These are phyloP conservation scores for Kalaharituber pfeilii DNA, from an alignment of 2,329 filamentous ascomycete species.

Conservation along the genomic window DNA sequence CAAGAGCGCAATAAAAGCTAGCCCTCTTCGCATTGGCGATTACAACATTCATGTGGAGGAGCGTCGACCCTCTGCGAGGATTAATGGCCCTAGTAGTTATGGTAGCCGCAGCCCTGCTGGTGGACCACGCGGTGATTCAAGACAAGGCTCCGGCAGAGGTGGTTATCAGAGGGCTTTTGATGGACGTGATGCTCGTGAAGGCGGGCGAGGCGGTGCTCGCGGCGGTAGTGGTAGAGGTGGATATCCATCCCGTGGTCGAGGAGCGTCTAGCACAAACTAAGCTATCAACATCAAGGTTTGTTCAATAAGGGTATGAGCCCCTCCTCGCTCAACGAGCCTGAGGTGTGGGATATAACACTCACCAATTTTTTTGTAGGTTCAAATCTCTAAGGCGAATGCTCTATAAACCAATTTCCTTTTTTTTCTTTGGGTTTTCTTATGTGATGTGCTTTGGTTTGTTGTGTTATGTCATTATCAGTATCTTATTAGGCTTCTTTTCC, in stretches of 20 bases:
- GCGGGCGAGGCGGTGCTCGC: conserved; percentile 10
- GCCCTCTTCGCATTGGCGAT: conserved; percentile 68
- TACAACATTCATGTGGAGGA: conserved; percentile 78
- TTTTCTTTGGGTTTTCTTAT: conserved; percentile 17
- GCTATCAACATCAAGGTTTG: no score
- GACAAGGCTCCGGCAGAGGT: conserved; percentile 16
- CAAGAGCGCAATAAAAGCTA: conserved; percentile 62
- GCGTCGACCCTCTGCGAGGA: conserved; percentile 34
- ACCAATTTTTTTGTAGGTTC: no score
- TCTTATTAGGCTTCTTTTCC: conserved; percentile 18
- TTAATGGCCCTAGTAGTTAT: conserved; percentile 3
- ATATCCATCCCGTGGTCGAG: background rate
- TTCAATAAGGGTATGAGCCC: no score
- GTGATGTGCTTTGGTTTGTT: conserved; percentile 5
- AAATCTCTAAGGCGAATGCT: no score
- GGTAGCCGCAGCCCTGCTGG: conserved; percentile 14
- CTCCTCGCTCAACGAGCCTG: no score
- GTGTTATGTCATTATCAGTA: conserved; percentile 13
- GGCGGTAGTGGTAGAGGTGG: conserved; percentile 14
- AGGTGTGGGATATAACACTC: no score
- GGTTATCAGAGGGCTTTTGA: conserved; percentile 12
- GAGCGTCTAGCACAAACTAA: background rate
- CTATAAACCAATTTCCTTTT: conserved; percentile 8
- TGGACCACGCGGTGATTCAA: conserved; percentile 13
- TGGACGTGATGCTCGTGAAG: conserved; percentile 7